Evolutionary conservation across 495 filamentous ascomycete genomes (phyloP).

Genomic region (Penicillium diatomitis): DNA sequence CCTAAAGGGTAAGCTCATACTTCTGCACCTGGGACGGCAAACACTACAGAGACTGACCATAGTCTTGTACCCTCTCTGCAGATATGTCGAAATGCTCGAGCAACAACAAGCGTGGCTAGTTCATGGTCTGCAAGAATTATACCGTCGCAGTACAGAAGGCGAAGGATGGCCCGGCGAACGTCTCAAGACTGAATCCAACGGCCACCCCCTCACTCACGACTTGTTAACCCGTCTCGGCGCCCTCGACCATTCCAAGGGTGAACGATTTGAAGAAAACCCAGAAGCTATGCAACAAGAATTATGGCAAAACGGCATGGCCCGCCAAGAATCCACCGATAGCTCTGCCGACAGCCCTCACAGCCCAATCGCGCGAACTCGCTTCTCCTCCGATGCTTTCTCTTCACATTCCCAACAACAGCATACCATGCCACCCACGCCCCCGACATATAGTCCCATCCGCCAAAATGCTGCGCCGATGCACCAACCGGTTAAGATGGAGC

Average conservation of each 20-base stretch:
- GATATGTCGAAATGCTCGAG: slow-evolving; percentile 66
- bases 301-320: slow-evolving; percentile 40
- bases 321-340: slow-evolving; percentile 43
- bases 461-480: slow-evolving; percentile 8
- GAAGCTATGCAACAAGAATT: slow-evolving; percentile 46
- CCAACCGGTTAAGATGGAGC: slow-evolving; percentile 22
- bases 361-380: slow-evolving; percentile 25
- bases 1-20: slow-evolving; percentile 48
- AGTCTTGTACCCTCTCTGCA: slow-evolving; percentile 12
- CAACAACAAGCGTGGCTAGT: slow-evolving; percentile 59
- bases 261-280: slow-evolving; percentile 51
- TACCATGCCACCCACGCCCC: slow-evolving; percentile 28
- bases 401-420: slow-evolving; percentile 15
- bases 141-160: slow-evolving; percentile 40
- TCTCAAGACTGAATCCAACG: slow-evolving; percentile 42
- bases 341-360: slow-evolving; percentile 46
- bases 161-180: slow-evolving; percentile 47
- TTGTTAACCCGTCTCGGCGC: slow-evolving; percentile 51
- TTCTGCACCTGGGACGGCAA: slow-evolving; percentile 1
- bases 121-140: slow-evolving; percentile 51
- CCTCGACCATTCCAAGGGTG: slow-evolving; percentile 40
- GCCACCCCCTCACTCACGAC: slow-evolving; percentile 58
- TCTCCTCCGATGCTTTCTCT: slow-evolving; percentile 29
- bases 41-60: slow-evolving; percentile 1
- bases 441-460: slow-evolving; percentile 26